Percentiles rank a stretch among this genome's conserved stretches.
Conservation (phyloP, 2,329 filamentous ascomycete species). For the Sporothrix schenckii region DNA sequence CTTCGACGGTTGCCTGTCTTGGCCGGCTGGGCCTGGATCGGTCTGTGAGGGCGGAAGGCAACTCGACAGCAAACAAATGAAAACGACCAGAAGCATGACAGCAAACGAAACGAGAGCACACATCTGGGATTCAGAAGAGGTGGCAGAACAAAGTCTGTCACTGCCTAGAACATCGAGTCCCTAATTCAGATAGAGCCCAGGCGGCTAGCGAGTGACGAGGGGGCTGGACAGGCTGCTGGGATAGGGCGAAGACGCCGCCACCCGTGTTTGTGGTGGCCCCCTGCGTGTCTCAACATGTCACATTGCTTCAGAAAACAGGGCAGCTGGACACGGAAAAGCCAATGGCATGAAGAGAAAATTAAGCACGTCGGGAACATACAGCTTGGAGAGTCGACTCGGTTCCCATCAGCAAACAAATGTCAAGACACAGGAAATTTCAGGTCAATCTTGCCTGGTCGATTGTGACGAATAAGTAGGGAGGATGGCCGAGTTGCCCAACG, state of each 20-base stretch:
- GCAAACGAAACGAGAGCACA: background rate
- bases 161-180: background rate
- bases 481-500: background rate
- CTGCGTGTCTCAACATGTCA: constrained; percentile 16
- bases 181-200: background rate
- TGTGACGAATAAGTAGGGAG: background rate
- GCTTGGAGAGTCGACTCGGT: background rate
- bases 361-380: background rate
- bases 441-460: background rate
- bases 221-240: background rate
- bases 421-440: too few species aligned
- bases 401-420: background rate
- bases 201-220: background rate
- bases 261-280: background rate
- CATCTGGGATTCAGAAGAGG: background rate
- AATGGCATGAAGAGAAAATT: background rate
- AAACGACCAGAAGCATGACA: background rate
- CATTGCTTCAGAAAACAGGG: constrained; percentile 7
- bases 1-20: background rate
- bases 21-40: constrained; percentile 6
- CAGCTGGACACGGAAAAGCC: background rate
- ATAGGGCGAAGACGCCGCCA: background rate
- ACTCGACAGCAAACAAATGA: background rate
- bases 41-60: background rate
- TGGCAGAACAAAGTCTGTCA: background rate